Evolutionary conservation across 2,329 filamentous ascomycete genomes (phyloP), one percentile per base, ranked within the genome.

Genomic region (Trichoderma sp.): DNA sequence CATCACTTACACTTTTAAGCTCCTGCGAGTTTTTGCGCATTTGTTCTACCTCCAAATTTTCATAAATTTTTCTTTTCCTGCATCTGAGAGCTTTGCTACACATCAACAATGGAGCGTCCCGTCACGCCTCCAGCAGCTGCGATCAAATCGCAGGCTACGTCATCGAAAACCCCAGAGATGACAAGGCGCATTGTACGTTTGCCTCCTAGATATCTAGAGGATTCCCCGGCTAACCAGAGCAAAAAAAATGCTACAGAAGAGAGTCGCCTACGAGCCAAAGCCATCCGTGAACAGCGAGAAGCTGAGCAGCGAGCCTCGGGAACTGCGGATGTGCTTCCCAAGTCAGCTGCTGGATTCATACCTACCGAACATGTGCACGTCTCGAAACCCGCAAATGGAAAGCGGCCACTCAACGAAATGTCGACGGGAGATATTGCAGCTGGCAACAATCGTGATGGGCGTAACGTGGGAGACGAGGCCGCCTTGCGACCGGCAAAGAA

Each of bases 181-280:
- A 88, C 86, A 21, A 85, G 88, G 77, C 86, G 88, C 79, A 90
- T 91, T 75, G 90, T 91, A 81, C 80, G 88, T 80, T 6, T 31
- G 24, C 16, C 4, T 24, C 33, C n/a, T 3, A 6, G 4, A 50
- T 41, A 11, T 3, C 16, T n/a, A 2, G 35, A 77, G 14, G 33
- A 2, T 4, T 21, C 12, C 1, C 21, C n/a, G 66, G 38, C 71
- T 74, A 31, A 63, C 38, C 77, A 71, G 4, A 1, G 29, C 16
- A 66, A 6, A 38, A 29, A 29, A 18, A 38, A 79, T 67, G 1
- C 2, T 31, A 4, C 75, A 97, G 96, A 98, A 90, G 92, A 96
- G 83, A 95, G 92, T 80, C 91, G 96, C 24, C 89, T 98, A 35
- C 94, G 92, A 85, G 94, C 97, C 74, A 98, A 98, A 88, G 95